phyloP scores from a whole-genome alignment of 352 stramenopile species.

The Phytophthora sojae region DNA sequence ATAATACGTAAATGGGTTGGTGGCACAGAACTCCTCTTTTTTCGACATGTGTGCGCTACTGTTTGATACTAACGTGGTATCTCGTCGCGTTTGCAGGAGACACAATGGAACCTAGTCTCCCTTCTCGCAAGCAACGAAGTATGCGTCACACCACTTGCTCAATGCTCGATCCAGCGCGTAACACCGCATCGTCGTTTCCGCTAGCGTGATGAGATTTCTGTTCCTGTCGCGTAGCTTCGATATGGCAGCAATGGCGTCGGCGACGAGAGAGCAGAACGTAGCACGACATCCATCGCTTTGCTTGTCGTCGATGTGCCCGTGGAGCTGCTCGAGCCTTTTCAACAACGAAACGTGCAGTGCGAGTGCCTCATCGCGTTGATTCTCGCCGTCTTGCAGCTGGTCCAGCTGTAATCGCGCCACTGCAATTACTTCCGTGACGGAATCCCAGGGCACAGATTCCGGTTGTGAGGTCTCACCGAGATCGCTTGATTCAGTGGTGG shows the following conservation, averaged over 20 bases:
- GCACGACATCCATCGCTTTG: not conserved
- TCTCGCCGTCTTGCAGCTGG: not conserved
- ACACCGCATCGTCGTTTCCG: constrained; percentile 6
- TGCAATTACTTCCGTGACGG: not conserved
- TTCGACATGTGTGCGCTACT: too few relatives aligned
- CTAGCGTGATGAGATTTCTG: not conserved
- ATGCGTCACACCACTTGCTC: constrained; percentile 3
- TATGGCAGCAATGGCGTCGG: not conserved
- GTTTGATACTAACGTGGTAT: too few relatives aligned
- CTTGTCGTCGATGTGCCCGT: not conserved
- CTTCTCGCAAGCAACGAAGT: not conserved
- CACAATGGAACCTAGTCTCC: too few relatives aligned
- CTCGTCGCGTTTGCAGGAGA: too few relatives aligned
- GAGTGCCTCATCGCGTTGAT: not conserved
- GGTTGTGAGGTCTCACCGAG: too few relatives aligned
- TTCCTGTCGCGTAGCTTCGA: not conserved
- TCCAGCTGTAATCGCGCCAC: not conserved
- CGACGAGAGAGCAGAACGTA: not conserved
- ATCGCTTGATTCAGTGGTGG: too few relatives aligned
- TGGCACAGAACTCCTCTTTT: too few relatives aligned
- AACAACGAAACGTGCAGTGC: constrained; percentile 5
- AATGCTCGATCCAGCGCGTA: constrained; percentile 12
- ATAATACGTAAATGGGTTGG: too few relatives aligned
- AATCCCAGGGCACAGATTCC: too few relatives aligned
- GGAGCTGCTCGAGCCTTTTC: not conserved